A percentile compares a stretch with the other conserved stretches of the same genome.
These are phyloP conservation scores for Takashimella koratensis DNA, from an alignment of 1,284 basidiomycete genomes.

Conservation along the genomic window DNA sequence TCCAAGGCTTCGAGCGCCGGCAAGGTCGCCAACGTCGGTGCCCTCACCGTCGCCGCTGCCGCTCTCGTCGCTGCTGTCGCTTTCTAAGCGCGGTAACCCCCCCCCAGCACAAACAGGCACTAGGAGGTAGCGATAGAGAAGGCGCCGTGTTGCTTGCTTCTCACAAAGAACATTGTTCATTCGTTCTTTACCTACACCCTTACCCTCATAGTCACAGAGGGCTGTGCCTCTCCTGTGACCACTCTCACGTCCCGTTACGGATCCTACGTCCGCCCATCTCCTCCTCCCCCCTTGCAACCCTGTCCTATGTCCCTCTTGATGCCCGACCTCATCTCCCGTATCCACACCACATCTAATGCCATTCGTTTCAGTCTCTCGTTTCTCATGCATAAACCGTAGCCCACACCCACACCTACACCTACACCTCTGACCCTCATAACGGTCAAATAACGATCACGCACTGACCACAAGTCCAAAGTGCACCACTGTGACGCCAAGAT, in stretches of 20 bases:
- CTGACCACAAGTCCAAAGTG: too few species aligned
- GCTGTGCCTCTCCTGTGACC: background rate
- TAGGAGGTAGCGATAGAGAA: too few species aligned
- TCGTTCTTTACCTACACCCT: background rate
- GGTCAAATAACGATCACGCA: too few species aligned
- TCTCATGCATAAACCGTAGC: too few species aligned
- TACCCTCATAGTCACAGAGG: background rate
- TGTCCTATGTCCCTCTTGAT: background rate
- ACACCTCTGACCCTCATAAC: too few species aligned
- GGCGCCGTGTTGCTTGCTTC: too few species aligned
- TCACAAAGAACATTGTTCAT: too few species aligned
- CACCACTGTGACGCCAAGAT: too few species aligned
- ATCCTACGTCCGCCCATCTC: background rate
- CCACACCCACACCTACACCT: background rate
- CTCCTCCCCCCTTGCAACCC: background rate
- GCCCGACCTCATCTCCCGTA: background rate
- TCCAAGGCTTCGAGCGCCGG: conserved; percentile 22
- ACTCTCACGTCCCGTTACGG: too few species aligned
- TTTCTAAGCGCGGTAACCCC: conserved; percentile 8
- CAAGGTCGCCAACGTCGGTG: conserved; percentile 12
- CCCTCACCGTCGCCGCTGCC: conserved; percentile 3
- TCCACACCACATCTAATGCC: background rate
- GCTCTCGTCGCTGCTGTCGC: conserved; percentile 5
- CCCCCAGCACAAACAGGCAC: too few species aligned
- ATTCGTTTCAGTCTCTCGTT: too few species aligned